Conservation (phyloP, 345 rosid species). For the Kernera saxatilis region DNA sequence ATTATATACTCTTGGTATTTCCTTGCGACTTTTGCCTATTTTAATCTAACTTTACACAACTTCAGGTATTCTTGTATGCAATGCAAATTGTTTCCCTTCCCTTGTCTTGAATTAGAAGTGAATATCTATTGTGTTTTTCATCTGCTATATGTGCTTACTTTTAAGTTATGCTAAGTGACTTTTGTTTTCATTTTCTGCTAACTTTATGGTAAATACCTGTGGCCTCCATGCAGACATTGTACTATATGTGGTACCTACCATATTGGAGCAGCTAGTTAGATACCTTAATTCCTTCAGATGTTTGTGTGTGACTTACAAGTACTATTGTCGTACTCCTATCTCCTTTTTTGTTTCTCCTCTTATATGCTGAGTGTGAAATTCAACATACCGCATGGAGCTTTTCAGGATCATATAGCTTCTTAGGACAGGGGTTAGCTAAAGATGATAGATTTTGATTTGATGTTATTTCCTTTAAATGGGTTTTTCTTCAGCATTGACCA, state of each 20-base stretch:
- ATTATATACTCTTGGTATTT: constrained; percentile 83
- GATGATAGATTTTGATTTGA: not conserved
- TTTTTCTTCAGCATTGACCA: constrained; percentile 60
- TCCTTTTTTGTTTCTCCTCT: not conserved
- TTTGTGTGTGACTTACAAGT: not conserved
- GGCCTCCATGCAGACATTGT: not conserved
- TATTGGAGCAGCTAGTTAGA: not conserved
- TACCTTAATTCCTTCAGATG: not conserved
- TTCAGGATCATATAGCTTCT: not conserved
- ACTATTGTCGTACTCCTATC: not conserved
- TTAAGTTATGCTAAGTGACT: not conserved
- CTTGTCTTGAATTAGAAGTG: not conserved
- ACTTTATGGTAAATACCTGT: not conserved
- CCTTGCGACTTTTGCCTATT: not conserved
- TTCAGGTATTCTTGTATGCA: not conserved
- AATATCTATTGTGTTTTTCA: not conserved
- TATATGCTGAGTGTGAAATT: not conserved
- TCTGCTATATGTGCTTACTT: not conserved
- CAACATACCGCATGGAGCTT: not conserved
- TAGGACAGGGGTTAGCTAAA: not conserved
- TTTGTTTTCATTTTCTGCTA: not conserved
- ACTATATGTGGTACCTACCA: not conserved
- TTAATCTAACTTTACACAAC: not conserved
- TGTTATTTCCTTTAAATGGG: constrained; percentile 5
- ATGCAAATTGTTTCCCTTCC: not conserved